Evolutionary conservation across 106 monocot species (phyloP).

Genomic region (Chionographis japonica): DNA sequence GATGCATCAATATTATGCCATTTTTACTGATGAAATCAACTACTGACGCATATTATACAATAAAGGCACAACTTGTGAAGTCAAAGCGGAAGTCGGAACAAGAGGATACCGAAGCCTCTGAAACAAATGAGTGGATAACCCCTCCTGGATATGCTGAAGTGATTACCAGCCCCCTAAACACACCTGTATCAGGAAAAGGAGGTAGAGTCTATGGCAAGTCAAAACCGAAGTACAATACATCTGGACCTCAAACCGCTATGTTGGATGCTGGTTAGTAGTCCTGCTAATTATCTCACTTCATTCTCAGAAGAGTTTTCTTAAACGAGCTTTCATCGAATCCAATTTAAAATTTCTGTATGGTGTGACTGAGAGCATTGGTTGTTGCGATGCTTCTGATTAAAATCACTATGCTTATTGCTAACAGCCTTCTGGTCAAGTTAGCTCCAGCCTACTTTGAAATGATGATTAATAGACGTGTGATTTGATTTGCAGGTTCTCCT

Average conservation of each 20-base stretch:
- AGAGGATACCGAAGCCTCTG: slow-evolving; percentile 18
- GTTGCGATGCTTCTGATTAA: not conserved
- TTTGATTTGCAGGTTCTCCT: slow-evolving; percentile 56
- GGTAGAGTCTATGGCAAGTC: slow-evolving; percentile 13
- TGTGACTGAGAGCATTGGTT: too few relatives aligned
- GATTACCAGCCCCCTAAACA: slow-evolving; percentile 23
- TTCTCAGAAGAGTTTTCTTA: too few relatives aligned
- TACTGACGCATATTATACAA: too few relatives aligned
- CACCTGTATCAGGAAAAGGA: slow-evolving; percentile 32
- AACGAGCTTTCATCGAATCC: slow-evolving; percentile 3
- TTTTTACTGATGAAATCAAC: too few relatives aligned
- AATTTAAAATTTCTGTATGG: slow-evolving; percentile 1
- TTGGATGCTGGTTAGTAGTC: slow-evolving; percentile 49
- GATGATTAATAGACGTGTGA: not conserved
- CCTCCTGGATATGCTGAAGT: slow-evolving; percentile 18
- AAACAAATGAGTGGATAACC: slow-evolving; percentile 26
- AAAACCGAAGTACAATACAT: slow-evolving; percentile 36
- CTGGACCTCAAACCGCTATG: slow-evolving; percentile 47
- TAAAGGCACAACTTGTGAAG: slow-evolving; percentile 5
- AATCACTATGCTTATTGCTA: too few relatives aligned
- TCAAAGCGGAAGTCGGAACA: slow-evolving; percentile 29
- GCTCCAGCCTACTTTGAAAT: not conserved
- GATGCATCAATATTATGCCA: too few relatives aligned
- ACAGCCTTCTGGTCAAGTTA: not conserved
- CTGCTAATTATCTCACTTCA: slow-evolving; percentile 13